These are phyloP conservation scores for Populus ilicifolia DNA, from an alignment of 345 rosid species.

Conservation along the genomic window DNA sequence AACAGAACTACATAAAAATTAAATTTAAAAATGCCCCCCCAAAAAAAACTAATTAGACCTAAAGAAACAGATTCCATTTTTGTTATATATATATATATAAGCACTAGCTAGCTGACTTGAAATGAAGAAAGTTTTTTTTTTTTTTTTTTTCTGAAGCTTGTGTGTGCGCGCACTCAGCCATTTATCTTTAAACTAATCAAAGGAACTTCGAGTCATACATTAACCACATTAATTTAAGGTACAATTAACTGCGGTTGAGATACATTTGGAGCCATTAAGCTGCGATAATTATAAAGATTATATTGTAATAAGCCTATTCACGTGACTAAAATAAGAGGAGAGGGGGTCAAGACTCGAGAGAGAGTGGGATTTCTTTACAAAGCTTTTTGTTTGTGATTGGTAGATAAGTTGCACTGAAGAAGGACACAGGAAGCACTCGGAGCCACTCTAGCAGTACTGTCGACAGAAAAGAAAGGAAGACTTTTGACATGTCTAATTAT, in stretches of 20 bases:
- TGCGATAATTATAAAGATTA: slow-evolving; percentile 4
- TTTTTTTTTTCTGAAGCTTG: too few species aligned
- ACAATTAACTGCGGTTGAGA: background rate
- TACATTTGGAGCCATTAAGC: slow-evolving; percentile 14
- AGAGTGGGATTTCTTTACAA: background rate
- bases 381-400: slow-evolving; percentile 10
- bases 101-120: too few species aligned
- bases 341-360: background rate
- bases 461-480: too few species aligned
- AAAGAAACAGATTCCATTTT: too few species aligned
- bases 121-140: too few species aligned
- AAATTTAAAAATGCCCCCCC: too few species aligned
- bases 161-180: background rate
- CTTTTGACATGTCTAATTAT: background rate
- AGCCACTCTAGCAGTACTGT: background rate
- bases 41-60: too few species aligned
- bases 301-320: slow-evolving; percentile 25
- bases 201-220: slow-evolving; percentile 7
- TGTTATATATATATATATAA: too few species aligned
- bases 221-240: background rate
- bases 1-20: too few species aligned
- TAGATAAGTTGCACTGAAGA: slow-evolving; percentile 30
- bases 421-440: slow-evolving; percentile 13
- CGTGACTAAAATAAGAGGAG: slow-evolving; percentile 20
- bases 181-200: slow-evolving; percentile 12